Evolutionary conservation across 192 early-diverging fungal species (phyloP), one percentile per base, ranked within the genome.

Genomic region (Spizellomyces punctatus): DNA sequence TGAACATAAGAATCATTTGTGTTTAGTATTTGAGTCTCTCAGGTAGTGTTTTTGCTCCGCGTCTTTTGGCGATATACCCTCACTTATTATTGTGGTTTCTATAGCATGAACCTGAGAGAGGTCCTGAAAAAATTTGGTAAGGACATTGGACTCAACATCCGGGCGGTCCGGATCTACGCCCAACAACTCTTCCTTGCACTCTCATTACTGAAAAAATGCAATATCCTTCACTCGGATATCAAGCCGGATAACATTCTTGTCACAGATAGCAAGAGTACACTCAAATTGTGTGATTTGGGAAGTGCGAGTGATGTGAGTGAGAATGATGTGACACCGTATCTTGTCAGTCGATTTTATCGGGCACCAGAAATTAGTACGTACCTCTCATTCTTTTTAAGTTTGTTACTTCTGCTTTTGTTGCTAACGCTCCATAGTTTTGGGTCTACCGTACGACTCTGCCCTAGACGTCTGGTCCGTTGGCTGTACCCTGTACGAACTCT

Each of bases 191-290:
- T 99, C 60, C 75, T 92, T 59, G 83, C 94, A 6, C 83, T 98
- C 57, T 91, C 93, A 45, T 78, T 95, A 10, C 80, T 99, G 19
- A 89, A 89, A 65, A 90, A 90, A 73, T 90, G 90, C 78, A 88
- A 89, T 22, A 82, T 99, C 14, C 70, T 98, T 8, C 97, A 99
- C 72, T 94, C 95, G 54, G 97, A 99, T 76, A 94, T 99, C 80
- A 99, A 99, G 76, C 97, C 97, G 0, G 97, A 99, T 73, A 99
- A 99, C 79, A 93, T 98, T 72, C 83, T 99, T 64, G 96, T 95
- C 5, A 90, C 88, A 9, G 93, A 93, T 68, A 65, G 58, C 52
- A 89, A 93, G 68, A 92, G 86, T 62, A 82, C 83, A 2, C 81
- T 96, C 6, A 97, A 96, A 77, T 86, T 99, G 56, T 94, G 94